Evolutionary conservation across 108 stramenopile genomes (phyloP).

Genomic region (Craspedostauros australis): DNA sequence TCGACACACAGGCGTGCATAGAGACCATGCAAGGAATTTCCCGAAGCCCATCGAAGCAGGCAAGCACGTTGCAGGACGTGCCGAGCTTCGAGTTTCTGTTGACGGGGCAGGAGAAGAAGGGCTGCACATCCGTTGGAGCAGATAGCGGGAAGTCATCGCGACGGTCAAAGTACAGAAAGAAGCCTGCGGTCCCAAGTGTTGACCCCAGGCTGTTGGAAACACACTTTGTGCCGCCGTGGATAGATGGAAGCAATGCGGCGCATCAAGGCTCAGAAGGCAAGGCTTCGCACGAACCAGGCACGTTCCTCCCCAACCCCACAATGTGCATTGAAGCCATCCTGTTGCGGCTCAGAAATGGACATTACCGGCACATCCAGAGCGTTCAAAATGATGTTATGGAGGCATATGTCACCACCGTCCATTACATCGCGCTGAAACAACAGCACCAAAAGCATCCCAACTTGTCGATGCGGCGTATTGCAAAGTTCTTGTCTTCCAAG

Average conservation of each 20-base stretch:
- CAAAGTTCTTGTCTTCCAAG: conserved; percentile 9
- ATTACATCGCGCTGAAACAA: conserved; percentile 7
- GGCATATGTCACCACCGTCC: conserved; percentile 28
- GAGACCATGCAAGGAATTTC: no score
- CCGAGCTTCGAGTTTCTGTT: no score
- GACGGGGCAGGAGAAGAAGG: no score
- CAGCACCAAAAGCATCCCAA: conserved; percentile 13
- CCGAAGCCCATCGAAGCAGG: no score
- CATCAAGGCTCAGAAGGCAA: not conserved
- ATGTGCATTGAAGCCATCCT: conserved; percentile 38
- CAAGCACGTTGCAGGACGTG: no score
- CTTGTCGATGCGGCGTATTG: conserved; percentile 28
- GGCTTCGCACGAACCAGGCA: conserved; percentile 3
- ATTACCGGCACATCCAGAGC: conserved; percentile 29
- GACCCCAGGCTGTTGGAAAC: conserved; percentile 5
- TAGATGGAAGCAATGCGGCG: not conserved
- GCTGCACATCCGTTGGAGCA: no score
- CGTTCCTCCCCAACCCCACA: conserved; percentile 22
- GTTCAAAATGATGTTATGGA: conserved; percentile 42
- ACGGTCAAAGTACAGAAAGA: no score
- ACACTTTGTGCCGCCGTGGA: conserved; percentile 33
- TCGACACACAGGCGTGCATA: no score
- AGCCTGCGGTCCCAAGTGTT: no score
- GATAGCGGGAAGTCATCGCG: no score
- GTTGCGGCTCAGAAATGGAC: conserved; percentile 30